Base-by-base conservation (phyloP, 202 grass and related monocot species). In the Elaeis oleifera region DNA sequence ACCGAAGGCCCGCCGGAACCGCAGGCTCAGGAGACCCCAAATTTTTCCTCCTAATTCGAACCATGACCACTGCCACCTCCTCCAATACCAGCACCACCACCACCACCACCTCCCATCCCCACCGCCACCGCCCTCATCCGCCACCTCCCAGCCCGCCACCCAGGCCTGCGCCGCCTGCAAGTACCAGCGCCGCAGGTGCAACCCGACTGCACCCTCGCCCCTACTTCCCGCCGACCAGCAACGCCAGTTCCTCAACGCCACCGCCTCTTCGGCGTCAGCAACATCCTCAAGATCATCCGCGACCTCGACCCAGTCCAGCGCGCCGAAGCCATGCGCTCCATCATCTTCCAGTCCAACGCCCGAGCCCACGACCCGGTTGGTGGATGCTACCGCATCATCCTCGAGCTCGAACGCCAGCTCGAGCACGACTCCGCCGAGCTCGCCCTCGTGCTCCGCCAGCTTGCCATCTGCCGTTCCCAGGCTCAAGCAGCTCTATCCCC, bases 171-270 rank as follows among this genome's bases (percentile, higher is more conserved):
- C 91, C 0, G 79, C 84, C 8, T 96, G 87, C 76, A 90, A 83
- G 64, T 88, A 83, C 76, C 91, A 90, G 51, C 54, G 91, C 23
- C 78, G 87, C 67, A 88, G 72, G 70, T 96, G 92, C 74, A 85
- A 50, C 22, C 56, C 0, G 51, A 81, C 54, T 96, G 84, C 79
- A 69, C 39, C 16, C 76, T 96, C 5, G 81, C 91, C 0, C 20
- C 1, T 89, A 83, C 84, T 96, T 96, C 68, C 84, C 4, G 80
- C 77, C 4, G 76, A 83, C 52, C 53, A 87, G 53, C 78, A 89
- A 64, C 56, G 53, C 5, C 70, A 61, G 9, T 96, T 96, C 61
- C 68, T 85, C 20, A 78, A 85, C 24, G 84, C 81, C 87, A 89
- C 49, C 59, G 57, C 8, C 77, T 96, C 4, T 96, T 96, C 59